Percentiles rank a stretch among this genome's conserved stretches.
phyloP scores from a whole-genome alignment of 352 stramenopile genomes.

The Pythium dissotocum region DNA sequence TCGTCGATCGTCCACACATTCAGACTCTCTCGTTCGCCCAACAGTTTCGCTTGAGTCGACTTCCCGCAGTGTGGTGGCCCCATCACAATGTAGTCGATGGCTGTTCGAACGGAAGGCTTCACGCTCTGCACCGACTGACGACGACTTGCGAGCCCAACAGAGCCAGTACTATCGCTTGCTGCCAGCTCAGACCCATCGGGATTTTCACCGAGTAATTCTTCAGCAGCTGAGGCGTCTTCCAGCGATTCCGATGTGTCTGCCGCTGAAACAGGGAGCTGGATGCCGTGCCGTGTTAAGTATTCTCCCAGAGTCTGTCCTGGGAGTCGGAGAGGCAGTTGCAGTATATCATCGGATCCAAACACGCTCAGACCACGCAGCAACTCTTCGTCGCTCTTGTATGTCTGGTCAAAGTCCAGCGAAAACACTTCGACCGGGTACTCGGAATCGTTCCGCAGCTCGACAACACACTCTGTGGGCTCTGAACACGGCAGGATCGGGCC shows the following conservation, averaged over 20 bases:
- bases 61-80: conserved; percentile 79
- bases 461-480: conserved; percentile 36
- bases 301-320: conserved; percentile 63
- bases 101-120: conserved; percentile 29
- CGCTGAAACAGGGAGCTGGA: conserved; percentile 24
- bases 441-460: conserved; percentile 89
- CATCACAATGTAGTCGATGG: conserved; percentile 80
- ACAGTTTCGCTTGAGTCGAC: conserved; percentile 69
- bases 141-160: neutral
- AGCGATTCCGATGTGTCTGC: neutral
- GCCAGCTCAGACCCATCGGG: neutral
- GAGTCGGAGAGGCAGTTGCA: conserved; percentile 72
- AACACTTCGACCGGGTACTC: conserved; percentile 91
- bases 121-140: neutral
- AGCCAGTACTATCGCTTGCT: neutral
- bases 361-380: conserved; percentile 56
- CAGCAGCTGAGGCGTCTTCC: neutral
- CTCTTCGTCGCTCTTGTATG: conserved; percentile 87
- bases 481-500: conserved; percentile 86
- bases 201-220: neutral
- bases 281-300: conserved; percentile 52
- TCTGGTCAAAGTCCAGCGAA: conserved; percentile 86
- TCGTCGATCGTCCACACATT: conserved; percentile 74
- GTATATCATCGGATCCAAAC: conserved; percentile 64
- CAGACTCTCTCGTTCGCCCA: conserved; percentile 77